phyloP scores from a whole-genome alignment of 2,329 filamentous ascomycete genomes.

The Dactylonectria estremocensis region DNA sequence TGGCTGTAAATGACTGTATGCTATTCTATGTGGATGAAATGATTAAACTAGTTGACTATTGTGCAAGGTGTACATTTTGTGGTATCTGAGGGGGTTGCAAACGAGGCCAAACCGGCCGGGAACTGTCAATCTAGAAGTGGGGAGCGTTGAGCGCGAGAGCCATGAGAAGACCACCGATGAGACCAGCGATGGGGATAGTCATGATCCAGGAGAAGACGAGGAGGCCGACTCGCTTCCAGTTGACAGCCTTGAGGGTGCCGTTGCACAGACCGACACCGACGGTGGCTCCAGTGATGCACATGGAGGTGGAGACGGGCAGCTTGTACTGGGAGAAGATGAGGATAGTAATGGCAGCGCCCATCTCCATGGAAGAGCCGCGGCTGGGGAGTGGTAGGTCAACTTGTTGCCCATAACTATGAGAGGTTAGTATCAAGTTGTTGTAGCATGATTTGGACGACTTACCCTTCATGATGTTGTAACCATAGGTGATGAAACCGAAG shows the following conservation, averaged over 20 bases:
- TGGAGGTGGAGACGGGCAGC: slow-evolving; percentile 82
- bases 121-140: slow-evolving; percentile 49
- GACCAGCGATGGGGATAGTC: slow-evolving; percentile 61
- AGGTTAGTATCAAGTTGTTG: slow-evolving; percentile 30
- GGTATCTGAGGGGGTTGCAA: not conserved
- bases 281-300: slow-evolving; percentile 86
- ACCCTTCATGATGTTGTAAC: slow-evolving; percentile 90
- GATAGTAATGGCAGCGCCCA: slow-evolving; percentile 84
- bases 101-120: not conserved
- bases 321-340: slow-evolving; percentile 83
- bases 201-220: slow-evolving; percentile 74
- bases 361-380: slow-evolving; percentile 80
- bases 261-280: slow-evolving; percentile 86
- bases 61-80: not conserved
- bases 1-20: slow-evolving; percentile 4
- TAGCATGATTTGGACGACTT: slow-evolving; percentile 46
- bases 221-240: slow-evolving; percentile 81
- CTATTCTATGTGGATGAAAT: not conserved
- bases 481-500: slow-evolving; percentile 80
- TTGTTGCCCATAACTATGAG: slow-evolving; percentile 84
- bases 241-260: slow-evolving; percentile 79
- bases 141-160: slow-evolving; percentile 59
- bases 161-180: slow-evolving; percentile 59
- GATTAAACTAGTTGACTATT: not conserved
- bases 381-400: slow-evolving; percentile 77